A percentile compares a stretch with the other conserved stretches of the same genome.
phyloP scores from a whole-genome alignment of 805 yeast species.

The Pichia pseudocactophila region DNA sequence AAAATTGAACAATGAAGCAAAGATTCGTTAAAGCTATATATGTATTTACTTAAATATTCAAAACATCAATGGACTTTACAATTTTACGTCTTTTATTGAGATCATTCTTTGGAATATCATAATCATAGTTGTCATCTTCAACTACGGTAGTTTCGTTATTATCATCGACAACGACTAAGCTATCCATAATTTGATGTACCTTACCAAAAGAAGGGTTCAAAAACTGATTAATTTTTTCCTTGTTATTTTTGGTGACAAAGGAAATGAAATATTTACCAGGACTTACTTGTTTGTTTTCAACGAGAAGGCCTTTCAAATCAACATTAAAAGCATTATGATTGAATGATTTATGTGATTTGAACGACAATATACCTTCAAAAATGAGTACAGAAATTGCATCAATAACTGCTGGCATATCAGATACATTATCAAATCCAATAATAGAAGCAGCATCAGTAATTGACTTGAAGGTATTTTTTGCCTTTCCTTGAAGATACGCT shows the following conservation, averaged over 20 bases:
- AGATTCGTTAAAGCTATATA: background rate
- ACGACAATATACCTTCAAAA: slow-evolving; percentile 12
- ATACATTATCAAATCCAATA: slow-evolving; percentile 5
- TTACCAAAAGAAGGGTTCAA: slow-evolving; percentile 8
- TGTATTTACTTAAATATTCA: slow-evolving; percentile 9
- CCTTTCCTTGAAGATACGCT: slow-evolving; percentile 3
- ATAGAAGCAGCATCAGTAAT: slow-evolving; percentile 1
- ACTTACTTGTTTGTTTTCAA: slow-evolving; percentile 10
- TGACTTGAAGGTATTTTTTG: slow-evolving; percentile 3
- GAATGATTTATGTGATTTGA: slow-evolving; percentile 10
- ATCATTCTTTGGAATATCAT: too few species aligned
- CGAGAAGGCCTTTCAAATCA: slow-evolving; percentile 11
- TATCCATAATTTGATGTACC: slow-evolving; percentile 1
- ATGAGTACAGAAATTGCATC: slow-evolving; percentile 17
- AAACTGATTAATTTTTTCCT: slow-evolving; percentile 4
- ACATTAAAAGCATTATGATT: slow-evolving; percentile 11
- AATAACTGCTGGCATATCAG: slow-evolving; percentile 3
- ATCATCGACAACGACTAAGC: background rate
- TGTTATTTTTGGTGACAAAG: slow-evolving; percentile 2
- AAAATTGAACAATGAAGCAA: background rate
- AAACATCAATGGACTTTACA: slow-evolving; percentile 16
- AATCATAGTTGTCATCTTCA: slow-evolving; percentile 6
- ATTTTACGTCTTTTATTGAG: slow-evolving; percentile 10
- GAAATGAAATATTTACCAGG: slow-evolving; percentile 13
- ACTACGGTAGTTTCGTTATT: slow-evolving; percentile 2